Evolutionary conservation across 345 rosid genomes (phyloP).

Genomic region (Ceriops tagal): DNA sequence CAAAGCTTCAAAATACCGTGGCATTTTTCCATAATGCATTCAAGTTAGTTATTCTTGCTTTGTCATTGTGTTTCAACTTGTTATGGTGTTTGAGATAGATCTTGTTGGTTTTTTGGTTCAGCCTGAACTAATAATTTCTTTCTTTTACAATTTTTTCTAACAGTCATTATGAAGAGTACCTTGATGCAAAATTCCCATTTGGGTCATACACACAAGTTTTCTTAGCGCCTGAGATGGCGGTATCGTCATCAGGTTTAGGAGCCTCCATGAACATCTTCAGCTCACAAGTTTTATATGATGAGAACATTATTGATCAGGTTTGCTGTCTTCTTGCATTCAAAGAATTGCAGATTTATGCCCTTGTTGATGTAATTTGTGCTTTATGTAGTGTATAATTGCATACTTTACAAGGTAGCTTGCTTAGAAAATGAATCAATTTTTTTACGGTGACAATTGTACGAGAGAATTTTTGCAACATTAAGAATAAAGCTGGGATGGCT

Average conservation of each 20-base stretch:
- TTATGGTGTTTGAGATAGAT: not conserved
- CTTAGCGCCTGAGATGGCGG: constrained; percentile 79
- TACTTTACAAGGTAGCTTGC: not conserved
- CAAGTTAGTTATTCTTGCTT: constrained; percentile 49
- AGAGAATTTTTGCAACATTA: not conserved
- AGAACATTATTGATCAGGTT: constrained; percentile 92
- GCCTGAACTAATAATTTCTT: constrained; percentile 11
- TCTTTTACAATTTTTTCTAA: constrained; percentile 24
- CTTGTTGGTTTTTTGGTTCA: not conserved
- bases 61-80: not conserved
- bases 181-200: constrained; percentile 83
- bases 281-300: constrained; percentile 79
- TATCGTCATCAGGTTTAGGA: constrained; percentile 66
- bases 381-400: too few species aligned
- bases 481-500: too few species aligned
- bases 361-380: not conserved
- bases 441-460: not conserved
- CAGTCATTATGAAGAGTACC: constrained; percentile 91
- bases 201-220: constrained; percentile 91
- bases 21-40: constrained; percentile 81
- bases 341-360: too few species aligned
- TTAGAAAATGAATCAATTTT: not conserved
- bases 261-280: constrained; percentile 81
- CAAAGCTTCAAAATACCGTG: constrained; percentile 69
- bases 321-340: constrained; percentile 8